Percentiles rank a stretch among this genome's conserved stretches.
Evolutionary conservation across 1,284 basidiomycete genomes (phyloP).

Genomic region (Ceratobasidium sp.): DNA sequence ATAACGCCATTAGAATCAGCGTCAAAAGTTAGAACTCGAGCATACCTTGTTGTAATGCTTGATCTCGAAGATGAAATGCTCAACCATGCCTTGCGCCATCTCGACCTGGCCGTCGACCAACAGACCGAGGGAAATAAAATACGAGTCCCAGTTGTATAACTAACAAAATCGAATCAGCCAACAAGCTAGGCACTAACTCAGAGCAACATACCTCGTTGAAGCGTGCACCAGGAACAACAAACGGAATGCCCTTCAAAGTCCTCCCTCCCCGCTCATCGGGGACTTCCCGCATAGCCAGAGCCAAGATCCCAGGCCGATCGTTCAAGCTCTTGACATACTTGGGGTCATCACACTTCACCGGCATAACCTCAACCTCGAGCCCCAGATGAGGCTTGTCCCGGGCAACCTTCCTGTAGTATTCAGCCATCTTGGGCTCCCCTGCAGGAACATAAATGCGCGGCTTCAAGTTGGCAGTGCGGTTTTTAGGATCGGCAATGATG

Average conservation of each 20-base stretch:
- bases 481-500: slow-evolving; percentile 97
- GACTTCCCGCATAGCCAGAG: slow-evolving; percentile 95
- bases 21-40: neutral
- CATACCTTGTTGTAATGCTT: slow-evolving; percentile 90
- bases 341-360: slow-evolving; percentile 87
- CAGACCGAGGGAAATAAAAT: slow-evolving; percentile 94
- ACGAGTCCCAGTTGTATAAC: slow-evolving; percentile 94
- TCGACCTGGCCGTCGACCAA: slow-evolving; percentile 94
- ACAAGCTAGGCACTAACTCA: slow-evolving; percentile 55
- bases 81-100: slow-evolving; percentile 97
- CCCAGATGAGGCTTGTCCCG: slow-evolving; percentile 90
- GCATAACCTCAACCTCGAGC: slow-evolving; percentile 91
- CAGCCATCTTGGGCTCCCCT: slow-evolving; percentile 92
- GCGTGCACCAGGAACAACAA: slow-evolving; percentile 96
- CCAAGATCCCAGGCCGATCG: slow-evolving; percentile 92
- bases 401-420: slow-evolving; percentile 89
- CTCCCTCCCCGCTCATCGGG: slow-evolving; percentile 82
- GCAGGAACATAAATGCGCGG: slow-evolving; percentile 96
- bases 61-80: slow-evolving; percentile 99
- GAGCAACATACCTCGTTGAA: slow-evolving; percentile 89
- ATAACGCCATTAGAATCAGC: slow-evolving; percentile 46
- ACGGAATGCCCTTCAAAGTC: slow-evolving; percentile 92
- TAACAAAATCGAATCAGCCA: slow-evolving; percentile 54
- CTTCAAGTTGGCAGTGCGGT: slow-evolving; percentile 85
- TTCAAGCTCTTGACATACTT: slow-evolving; percentile 93